Conservation (phyloP, 306 rosid species). For the Quercus dentata region DNA sequence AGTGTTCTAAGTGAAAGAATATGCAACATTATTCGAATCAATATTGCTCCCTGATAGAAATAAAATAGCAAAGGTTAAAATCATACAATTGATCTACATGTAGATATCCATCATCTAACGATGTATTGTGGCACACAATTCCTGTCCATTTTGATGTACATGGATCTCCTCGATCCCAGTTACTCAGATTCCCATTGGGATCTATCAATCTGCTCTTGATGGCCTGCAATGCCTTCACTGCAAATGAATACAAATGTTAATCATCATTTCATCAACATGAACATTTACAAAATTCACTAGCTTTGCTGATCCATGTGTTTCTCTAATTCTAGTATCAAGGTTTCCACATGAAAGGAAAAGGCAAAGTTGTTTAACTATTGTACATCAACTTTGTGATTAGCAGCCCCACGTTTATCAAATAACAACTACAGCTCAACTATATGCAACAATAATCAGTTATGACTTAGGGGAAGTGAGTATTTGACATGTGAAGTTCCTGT, state of each 20-base stretch:
- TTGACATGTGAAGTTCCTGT: background rate
- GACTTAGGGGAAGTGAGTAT: background rate
- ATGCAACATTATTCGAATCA: background rate
- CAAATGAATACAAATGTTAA: constrained; percentile 28
- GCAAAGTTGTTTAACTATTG: background rate
- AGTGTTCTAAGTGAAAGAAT: constrained; percentile 2
- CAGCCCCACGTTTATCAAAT: background rate
- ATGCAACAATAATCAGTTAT: too few relatives aligned
- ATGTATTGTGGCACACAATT: constrained; percentile 57
- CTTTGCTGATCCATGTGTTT: background rate
- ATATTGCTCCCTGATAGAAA: constrained; percentile 11
- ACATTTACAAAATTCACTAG: background rate
- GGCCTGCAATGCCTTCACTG: constrained; percentile 69
- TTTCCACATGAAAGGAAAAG: background rate
- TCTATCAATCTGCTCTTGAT: constrained; percentile 60
- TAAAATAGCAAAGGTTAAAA: constrained; percentile 15
- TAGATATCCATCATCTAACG: constrained; percentile 56
- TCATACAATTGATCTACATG: constrained; percentile 78
- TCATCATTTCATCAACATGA: constrained; percentile 13
- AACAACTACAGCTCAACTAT: background rate
- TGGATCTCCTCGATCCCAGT: constrained; percentile 80
- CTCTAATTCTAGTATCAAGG: background rate
- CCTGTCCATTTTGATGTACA: constrained; percentile 78
- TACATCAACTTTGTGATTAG: background rate
- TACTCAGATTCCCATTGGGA: constrained; percentile 67